Evolutionary conservation across 805 yeast genomes (phyloP), one percentile per base, ranked within the genome.

Genomic region (Candida sakaeoensis): DNA sequence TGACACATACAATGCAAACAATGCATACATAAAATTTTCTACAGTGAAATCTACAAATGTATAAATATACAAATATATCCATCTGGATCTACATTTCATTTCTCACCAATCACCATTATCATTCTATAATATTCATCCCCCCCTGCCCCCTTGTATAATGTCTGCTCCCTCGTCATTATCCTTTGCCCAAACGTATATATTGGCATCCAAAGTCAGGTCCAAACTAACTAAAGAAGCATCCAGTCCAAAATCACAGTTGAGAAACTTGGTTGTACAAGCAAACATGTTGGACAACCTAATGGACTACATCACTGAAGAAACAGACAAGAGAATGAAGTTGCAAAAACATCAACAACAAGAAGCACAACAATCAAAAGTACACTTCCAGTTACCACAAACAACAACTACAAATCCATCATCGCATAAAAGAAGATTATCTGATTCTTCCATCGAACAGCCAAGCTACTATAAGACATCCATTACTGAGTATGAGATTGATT

Each of bases 211-310:
- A 49, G 90, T 83, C 25, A 77, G 83, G 53, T 51, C 70, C 14
- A 82, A 80, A 61, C 71, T 82, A 18, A 78, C 85, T 32, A 65
- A 61, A 40, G 85, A 82, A 50, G 85, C 86, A 5, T 58, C 74
- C 18, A 70, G 70, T 46, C 72, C 74, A 10, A 82, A 79, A 49
- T 74, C 80, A 23, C 63, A 77, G 39, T 66, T 82, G 37, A 68
- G 85, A 36, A 62, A 68, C 37, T 67, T 82, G 28, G 86, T 82
- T 3, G 71, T 79, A 29, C 89, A 83, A 58, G 88, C 89, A 15
- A 83, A 82, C 56, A 62, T 83, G 65, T 68, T 82, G 46, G 89
- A 83, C 53, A 70, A 66, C 45, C 55, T 82, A 38, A 79, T 83
- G 75, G 85, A 77, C 51, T 63, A 63, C 40, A 60, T 75, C 26